Conservation (phyloP, 192 early-diverging fungal species). For the Dimargaris xerosporica region DNA sequence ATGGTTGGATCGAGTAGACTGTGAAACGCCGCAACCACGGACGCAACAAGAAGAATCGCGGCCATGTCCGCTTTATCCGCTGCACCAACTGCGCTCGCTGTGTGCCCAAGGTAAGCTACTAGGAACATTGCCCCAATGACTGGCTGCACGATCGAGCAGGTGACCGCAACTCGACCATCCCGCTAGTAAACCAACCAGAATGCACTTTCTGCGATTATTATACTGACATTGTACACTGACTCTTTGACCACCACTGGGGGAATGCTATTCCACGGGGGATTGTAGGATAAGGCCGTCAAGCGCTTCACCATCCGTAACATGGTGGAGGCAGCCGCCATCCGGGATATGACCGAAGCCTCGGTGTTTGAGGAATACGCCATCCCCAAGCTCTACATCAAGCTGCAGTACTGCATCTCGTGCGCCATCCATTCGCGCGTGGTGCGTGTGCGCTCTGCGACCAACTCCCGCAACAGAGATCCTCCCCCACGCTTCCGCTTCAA, state of each 20-base stretch:
- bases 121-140: no score
- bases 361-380: constrained; percentile 91
- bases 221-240: no score
- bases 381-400: constrained; percentile 99
- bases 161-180: no score
- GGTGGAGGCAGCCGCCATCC: constrained; percentile 93
- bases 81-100: constrained; percentile 99
- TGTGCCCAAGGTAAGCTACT: constrained; percentile 55
- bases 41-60: constrained; percentile 98
- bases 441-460: constrained; percentile 77
- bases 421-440: constrained; percentile 90
- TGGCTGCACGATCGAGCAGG: no score
- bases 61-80: constrained; percentile 91
- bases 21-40: constrained; percentile 98
- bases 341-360: constrained; percentile 92
- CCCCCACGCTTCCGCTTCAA: constrained; percentile 84
- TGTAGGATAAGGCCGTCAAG: constrained; percentile 98
- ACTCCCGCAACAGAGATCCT: constrained; percentile 82
- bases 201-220: no score
- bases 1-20: constrained; percentile 68
- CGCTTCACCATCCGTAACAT: constrained; percentile 96
- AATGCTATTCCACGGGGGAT: neutral
- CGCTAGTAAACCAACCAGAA: no score
- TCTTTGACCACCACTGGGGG: no score
- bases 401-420: constrained; percentile 88